These are phyloP conservation scores for Chrysosphaeria jannelii DNA, from an alignment of 2,329 filamentous ascomycete genomes.

Conservation along the genomic window DNA sequence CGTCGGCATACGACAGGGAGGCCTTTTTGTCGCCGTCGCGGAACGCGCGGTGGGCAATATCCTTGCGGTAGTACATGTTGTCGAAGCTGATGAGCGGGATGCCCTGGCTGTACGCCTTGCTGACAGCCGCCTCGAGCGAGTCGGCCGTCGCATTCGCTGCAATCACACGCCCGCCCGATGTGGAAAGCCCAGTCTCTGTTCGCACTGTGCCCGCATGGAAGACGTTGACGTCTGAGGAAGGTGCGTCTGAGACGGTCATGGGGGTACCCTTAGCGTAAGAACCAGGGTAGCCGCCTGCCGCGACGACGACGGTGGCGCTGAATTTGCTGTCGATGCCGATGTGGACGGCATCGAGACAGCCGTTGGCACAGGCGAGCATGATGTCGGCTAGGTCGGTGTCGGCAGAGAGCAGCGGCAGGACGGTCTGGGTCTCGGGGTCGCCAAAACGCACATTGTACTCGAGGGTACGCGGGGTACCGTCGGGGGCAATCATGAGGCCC, in stretches of 20 bases:
- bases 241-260: constrained; percentile 16
- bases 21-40: constrained; percentile 9
- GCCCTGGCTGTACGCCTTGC: constrained; percentile 51
- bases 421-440: constrained; percentile 71
- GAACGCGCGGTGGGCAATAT: constrained; percentile 61
- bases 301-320: constrained; percentile 79
- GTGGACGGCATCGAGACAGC: constrained; percentile 37
- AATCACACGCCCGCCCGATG: constrained; percentile 72
- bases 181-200: constrained; percentile 31
- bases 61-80: constrained; percentile 72
- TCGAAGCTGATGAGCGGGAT: constrained; percentile 57
- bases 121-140: constrained; percentile 54
- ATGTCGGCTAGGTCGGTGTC: constrained; percentile 68
- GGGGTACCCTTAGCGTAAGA: constrained; percentile 51
- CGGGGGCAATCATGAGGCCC: constrained; percentile 71
- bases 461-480: constrained; percentile 43
- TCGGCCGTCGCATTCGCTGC: constrained; percentile 51
- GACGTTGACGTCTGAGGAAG: constrained; percentile 29
- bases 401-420: constrained; percentile 44
- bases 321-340: constrained; percentile 39
- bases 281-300: constrained; percentile 72
- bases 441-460: constrained; percentile 90
- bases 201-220: constrained; percentile 79
- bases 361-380: constrained; percentile 58
- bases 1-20: constrained; percentile 65